phyloP scores from a whole-genome alignment of 2,329 filamentous ascomycete genomes.

The Fusarium duplospermum region DNA sequence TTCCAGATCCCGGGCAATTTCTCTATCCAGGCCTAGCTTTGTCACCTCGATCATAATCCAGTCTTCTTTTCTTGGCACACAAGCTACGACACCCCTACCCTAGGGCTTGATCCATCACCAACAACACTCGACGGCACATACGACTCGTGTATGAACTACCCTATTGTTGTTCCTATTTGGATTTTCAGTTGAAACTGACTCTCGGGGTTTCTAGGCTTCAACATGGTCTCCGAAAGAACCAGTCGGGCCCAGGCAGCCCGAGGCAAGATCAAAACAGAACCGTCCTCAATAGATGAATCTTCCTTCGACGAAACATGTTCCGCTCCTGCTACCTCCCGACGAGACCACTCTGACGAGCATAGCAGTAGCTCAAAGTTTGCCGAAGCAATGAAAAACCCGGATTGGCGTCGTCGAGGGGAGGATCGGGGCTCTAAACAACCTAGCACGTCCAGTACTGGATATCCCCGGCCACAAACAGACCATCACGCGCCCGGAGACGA shows the following conservation, averaged over 20 bases:
- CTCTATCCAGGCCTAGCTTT: background rate
- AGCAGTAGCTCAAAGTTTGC: slow-evolving; percentile 37
- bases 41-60: background rate
- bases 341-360: slow-evolving; percentile 34
- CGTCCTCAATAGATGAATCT: slow-evolving; percentile 16
- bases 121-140: background rate
- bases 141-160: background rate
- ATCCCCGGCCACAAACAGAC: background rate
- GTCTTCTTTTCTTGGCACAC: background rate
- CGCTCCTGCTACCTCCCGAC: slow-evolving; percentile 1
- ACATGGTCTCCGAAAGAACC: slow-evolving; percentile 24
- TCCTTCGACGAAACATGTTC: slow-evolving; percentile 22
- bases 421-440: slow-evolving; percentile 15
- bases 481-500: background rate
- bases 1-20: background rate
- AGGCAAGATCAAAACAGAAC: slow-evolving; percentile 4
- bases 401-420: slow-evolving; percentile 48
- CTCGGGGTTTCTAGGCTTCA: background rate
- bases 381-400: slow-evolving; percentile 51
- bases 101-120: background rate
- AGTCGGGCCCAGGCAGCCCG: slow-evolving; percentile 11
- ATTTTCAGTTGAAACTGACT: background rate
- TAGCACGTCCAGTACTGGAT: slow-evolving; percentile 3
- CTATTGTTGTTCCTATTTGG: background rate
- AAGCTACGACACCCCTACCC: background rate